Conservation (phyloP, 805 yeast species). For the Candida ascalaphidarum region DNA sequence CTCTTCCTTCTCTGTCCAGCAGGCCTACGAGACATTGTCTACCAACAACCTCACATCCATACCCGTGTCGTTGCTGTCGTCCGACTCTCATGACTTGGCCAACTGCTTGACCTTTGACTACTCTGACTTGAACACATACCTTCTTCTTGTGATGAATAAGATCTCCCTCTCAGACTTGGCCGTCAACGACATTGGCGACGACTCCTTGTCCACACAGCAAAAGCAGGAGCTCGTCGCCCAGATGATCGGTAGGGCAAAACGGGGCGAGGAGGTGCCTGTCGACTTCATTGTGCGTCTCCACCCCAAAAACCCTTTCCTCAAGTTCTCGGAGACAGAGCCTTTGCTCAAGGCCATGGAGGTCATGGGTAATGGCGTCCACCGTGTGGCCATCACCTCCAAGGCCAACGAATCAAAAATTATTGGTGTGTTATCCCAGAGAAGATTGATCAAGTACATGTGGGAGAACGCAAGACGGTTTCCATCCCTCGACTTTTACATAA, state of each 20-base stretch:
- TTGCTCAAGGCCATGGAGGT: constrained; percentile 73
- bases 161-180: constrained; percentile 30
- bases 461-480: constrained; percentile 86
- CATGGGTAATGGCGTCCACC: constrained; percentile 91
- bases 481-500: constrained; percentile 65
- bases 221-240: constrained; percentile 32
- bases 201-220: constrained; percentile 17
- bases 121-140: constrained; percentile 80
- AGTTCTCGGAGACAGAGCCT: constrained; percentile 60
- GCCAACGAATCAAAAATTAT: constrained; percentile 41
- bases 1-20: constrained; percentile 67
- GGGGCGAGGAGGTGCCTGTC: constrained; percentile 88
- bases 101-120: constrained; percentile 85
- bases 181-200: constrained; percentile 17
- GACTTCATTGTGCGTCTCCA: constrained; percentile 77
- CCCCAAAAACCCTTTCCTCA: constrained; percentile 82
- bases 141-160: constrained; percentile 77
- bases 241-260: constrained; percentile 56
- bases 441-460: constrained; percentile 81
- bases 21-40: constrained; percentile 75
- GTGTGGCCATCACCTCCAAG: constrained; percentile 69
- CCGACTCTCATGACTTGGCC: constrained; percentile 40
- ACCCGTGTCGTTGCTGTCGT: constrained; percentile 53
- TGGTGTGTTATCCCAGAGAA: constrained; percentile 86
- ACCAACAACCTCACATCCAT: constrained; percentile 73